Base-by-base conservation (phyloP, 83 land plant species). In the Thuja plicata region DNA sequence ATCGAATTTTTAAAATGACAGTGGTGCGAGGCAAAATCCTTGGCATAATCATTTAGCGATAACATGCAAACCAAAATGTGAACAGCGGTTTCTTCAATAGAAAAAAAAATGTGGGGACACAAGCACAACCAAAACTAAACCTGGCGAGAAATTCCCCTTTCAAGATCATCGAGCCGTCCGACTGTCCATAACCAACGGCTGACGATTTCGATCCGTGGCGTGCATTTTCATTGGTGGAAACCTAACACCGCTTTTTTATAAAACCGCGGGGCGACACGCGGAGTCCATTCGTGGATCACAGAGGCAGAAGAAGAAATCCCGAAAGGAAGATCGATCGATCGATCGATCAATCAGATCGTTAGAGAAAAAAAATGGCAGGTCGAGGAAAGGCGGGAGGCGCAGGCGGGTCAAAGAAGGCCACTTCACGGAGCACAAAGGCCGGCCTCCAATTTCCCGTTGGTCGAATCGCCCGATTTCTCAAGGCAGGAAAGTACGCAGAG, bases 391-490 rank as follows among this genome's bases (percentile, higher is more conserved):
- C 90, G 0, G 89, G 88, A 0, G 93, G 85, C 3, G n/a, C 85
- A 30, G 87, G 90, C 17, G 90, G 88, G 8, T 90, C 90, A 8
- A 54, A 91, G n/a, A 92, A 92, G 89, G 90, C 93, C 21, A 90
- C 91, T 11, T 92, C 93, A 16, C 83, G 93, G 27, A 90, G 92
- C 86, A 89, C 90, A 40, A 92, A 92, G 86, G 93, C 93, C 52
- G 93, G 93, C 8, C 89, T 92, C 15, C 93, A 92, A 30, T 92
- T 92, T 38, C 93, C 93, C 43, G 93, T 92, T 11, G 93, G 93
- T 54, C 89, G 93, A 79, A 92, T 92, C 70, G 93, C 93, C 38
- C 87, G 93, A 8, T 92, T 92, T 66, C 87, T 92, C 35, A 92
- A 92, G 60, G 91, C 93, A 87, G 93, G 93, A 21, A 92, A 90